phyloP scores from a whole-genome alignment of 257 asterid genomes.

The Jaltomata sinuosa region DNA sequence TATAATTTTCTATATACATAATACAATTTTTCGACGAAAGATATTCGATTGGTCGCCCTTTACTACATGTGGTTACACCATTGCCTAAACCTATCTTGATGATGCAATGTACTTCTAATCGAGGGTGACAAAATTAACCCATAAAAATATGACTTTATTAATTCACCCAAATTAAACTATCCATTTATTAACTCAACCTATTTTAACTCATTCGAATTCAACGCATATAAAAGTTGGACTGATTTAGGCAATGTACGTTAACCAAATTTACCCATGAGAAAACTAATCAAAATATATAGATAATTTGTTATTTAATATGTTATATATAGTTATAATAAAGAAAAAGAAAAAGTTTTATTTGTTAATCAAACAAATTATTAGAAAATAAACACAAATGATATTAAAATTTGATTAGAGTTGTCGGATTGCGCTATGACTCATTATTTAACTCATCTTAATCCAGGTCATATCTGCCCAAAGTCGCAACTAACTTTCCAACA shows the following conservation, averaged over 20 bases:
- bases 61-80: too few species aligned
- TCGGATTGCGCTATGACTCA: background rate
- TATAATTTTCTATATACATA: too few species aligned
- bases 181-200: too few species aligned
- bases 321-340: background rate
- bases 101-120: too few species aligned
- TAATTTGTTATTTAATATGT: background rate
- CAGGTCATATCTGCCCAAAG: background rate
- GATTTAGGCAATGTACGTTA: background rate
- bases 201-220: background rate
- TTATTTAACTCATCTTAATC: too few species aligned
- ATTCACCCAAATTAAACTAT: background rate
- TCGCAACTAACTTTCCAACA: background rate
- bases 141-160: background rate
- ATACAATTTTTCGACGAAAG: too few species aligned
- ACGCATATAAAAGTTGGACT: background rate
- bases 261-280: background rate
- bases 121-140: background rate
- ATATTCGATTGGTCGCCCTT: too few species aligned
- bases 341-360: background rate
- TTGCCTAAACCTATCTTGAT: background rate
- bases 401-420: background rate
- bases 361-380: background rate
- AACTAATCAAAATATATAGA: background rate
- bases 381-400: background rate